Percentiles rank a stretch among this genome's conserved stretches.
phyloP scores from a whole-genome alignment of 768 basidiomycete species.

The Lentinula lateritia region DNA sequence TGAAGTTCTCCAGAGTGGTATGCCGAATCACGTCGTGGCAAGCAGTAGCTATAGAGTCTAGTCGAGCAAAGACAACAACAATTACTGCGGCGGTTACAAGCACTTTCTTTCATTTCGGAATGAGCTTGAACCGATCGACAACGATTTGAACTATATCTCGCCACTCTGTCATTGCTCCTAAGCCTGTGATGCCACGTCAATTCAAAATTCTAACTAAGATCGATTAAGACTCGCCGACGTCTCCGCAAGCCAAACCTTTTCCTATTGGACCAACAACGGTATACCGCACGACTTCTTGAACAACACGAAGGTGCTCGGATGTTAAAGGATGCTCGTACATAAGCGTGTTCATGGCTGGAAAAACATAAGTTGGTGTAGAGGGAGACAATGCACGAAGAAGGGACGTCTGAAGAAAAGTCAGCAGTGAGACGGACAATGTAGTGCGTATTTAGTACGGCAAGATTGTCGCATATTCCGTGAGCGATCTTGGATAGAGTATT shows the following conservation, averaged over 20 bases:
- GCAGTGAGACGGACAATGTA: too few species aligned
- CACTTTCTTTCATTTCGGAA: background rate
- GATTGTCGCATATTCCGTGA: slow-evolving; percentile 84
- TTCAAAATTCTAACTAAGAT: background rate
- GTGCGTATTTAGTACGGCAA: slow-evolving; percentile 46
- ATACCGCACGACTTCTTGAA: slow-evolving; percentile 76
- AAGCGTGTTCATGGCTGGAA: slow-evolving; percentile 98
- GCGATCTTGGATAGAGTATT: slow-evolving; percentile 95
- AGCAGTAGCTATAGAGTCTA: too few species aligned
- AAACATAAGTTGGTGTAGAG: slow-evolving; percentile 81
- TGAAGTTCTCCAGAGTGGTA: too few species aligned
- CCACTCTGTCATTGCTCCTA: slow-evolving; percentile 98
- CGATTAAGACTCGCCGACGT: slow-evolving; percentile 58
- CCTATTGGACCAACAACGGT: slow-evolving; percentile 82
- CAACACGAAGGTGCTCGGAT: slow-evolving; percentile 68
- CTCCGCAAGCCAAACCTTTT: slow-evolving; percentile 87
- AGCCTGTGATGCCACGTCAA: slow-evolving; percentile 36
- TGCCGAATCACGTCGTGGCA: too few species aligned
- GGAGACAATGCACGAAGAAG: slow-evolving; percentile 82
- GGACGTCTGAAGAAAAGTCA: slow-evolving; percentile 45
- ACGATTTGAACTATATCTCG: slow-evolving; percentile 76
- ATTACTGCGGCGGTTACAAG: too few species aligned
- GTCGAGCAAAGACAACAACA: too few species aligned
- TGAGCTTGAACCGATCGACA: slow-evolving; percentile 45
- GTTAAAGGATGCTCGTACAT: slow-evolving; percentile 97